Evolutionary conservation across 2,329 filamentous ascomycete species (phyloP).

Genomic region (Scorias spongiosa): DNA sequence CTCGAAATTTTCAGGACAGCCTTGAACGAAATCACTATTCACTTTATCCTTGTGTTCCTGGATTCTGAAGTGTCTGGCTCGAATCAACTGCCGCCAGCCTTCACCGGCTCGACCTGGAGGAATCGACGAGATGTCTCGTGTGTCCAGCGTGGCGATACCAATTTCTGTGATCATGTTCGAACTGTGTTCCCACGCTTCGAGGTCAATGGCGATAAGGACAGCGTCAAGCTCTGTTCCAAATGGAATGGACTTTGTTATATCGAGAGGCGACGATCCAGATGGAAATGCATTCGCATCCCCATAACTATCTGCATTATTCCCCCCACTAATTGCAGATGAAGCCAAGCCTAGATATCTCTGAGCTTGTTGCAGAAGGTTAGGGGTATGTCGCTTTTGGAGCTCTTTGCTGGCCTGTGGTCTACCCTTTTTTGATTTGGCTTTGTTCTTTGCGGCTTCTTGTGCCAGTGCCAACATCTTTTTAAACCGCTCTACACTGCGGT

Average conservation of each 20-base stretch:
- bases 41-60: constrained; percentile 48
- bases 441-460: constrained; percentile 35
- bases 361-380: constrained; percentile 44
- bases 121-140: constrained; percentile 37
- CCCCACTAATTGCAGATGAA: constrained; percentile 8
- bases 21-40: constrained; percentile 54
- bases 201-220: constrained; percentile 64
- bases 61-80: constrained; percentile 62
- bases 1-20: constrained; percentile 58
- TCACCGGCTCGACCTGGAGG: constrained; percentile 46
- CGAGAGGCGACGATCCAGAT: constrained; percentile 9
- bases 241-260: constrained; percentile 25
- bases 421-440: constrained; percentile 31
- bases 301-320: background rate
- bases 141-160: constrained; percentile 70
- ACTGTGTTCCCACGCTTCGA: constrained; percentile 63
- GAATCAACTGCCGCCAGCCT: constrained; percentile 54
- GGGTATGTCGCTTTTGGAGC: constrained; percentile 32
- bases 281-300: constrained; percentile 5
- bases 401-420: constrained; percentile 29
- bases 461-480: constrained; percentile 38
- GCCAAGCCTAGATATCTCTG: constrained; percentile 59
- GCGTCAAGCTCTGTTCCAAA: constrained; percentile 38
- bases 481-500: constrained; percentile 33
- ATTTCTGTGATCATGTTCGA: constrained; percentile 64